Percentiles rank a stretch among this genome's conserved stretches.
These are phyloP conservation scores for Geotrichum bryndzae DNA, from an alignment of 1,139 yeast genomes.

Conservation along the genomic window DNA sequence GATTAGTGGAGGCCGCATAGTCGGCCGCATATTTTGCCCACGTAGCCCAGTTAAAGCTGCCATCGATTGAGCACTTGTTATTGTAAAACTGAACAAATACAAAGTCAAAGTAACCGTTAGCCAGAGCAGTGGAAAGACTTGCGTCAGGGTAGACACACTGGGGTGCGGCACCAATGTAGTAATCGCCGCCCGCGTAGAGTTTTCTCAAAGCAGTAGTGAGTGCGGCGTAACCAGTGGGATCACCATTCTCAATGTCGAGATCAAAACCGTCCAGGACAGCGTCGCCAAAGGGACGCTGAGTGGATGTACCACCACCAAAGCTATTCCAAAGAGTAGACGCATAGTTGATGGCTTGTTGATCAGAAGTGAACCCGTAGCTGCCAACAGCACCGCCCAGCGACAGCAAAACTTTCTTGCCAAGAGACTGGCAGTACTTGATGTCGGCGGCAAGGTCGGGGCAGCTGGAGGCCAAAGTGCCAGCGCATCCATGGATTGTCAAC, in stretches of 20 bases:
- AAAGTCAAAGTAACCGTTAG: conserved; percentile 63
- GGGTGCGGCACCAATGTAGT: conserved; percentile 86
- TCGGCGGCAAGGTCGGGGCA: conserved; percentile 59
- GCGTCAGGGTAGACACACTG: conserved; percentile 93
- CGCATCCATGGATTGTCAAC: conserved; percentile 66
- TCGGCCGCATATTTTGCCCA: conserved; percentile 77
- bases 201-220: conserved; percentile 48
- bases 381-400: conserved; percentile 85
- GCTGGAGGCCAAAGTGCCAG: conserved; percentile 48
- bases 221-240: conserved; percentile 48
- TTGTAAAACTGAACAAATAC: conserved; percentile 90
- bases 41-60: conserved; percentile 53
- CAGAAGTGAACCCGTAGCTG: conserved; percentile 60
- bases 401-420: conserved; percentile 65
- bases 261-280: conserved; percentile 65
- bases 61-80: conserved; percentile 54
- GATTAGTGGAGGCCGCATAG: conserved; percentile 57
- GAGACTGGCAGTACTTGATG: conserved; percentile 63
- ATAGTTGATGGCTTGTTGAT: conserved; percentile 55
- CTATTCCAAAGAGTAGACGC: conserved; percentile 76
- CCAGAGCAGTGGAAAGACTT: conserved; percentile 60
- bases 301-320: conserved; percentile 67
- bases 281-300: conserved; percentile 66
- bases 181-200: conserved; percentile 44
- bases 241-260: conserved; percentile 58